Evolutionary conservation across 805 yeast species (phyloP).

Genomic region (Candida sonorensis): DNA sequence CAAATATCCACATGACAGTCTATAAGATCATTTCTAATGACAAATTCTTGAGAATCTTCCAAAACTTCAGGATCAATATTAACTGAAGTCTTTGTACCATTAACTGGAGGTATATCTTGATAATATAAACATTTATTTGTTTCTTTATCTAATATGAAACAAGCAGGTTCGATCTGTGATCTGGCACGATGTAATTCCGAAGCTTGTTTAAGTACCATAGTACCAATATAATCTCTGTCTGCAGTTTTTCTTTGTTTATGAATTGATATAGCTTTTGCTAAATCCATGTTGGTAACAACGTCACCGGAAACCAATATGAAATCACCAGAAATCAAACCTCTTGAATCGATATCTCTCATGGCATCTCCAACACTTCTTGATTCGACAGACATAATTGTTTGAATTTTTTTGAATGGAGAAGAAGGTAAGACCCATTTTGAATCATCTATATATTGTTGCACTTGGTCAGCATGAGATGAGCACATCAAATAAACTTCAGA

Average conservation of each 20-base stretch:
- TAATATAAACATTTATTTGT: slow-evolving; percentile 77
- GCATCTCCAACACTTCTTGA: slow-evolving; percentile 94
- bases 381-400: slow-evolving; percentile 77
- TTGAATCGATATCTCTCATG: slow-evolving; percentile 88
- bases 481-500: slow-evolving; percentile 87
- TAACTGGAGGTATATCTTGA: slow-evolving; percentile 60
- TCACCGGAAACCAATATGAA: slow-evolving; percentile 90
- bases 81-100: slow-evolving; percentile 42
- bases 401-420: slow-evolving; percentile 74
- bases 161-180: slow-evolving; percentile 73
- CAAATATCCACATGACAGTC: slow-evolving; percentile 97
- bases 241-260: slow-evolving; percentile 64
- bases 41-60: slow-evolving; percentile 68
- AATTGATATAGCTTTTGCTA: slow-evolving; percentile 60
- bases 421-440: slow-evolving; percentile 64
- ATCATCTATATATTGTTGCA: slow-evolving; percentile 69
- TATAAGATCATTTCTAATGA: slow-evolving; percentile 83
- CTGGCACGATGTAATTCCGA: slow-evolving; percentile 80
- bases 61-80: slow-evolving; percentile 79
- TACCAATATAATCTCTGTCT: slow-evolving; percentile 89
- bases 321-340: slow-evolving; percentile 87
- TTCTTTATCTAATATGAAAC: slow-evolving; percentile 70
- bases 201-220: slow-evolving; percentile 88
- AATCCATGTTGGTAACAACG: slow-evolving; percentile 87
- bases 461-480: slow-evolving; percentile 83